Percentiles rank a stretch among this genome's conserved stretches.
Evolutionary conservation across 148 eudicot species (phyloP).

Genomic region (Fagopyrum tataricum): DNA sequence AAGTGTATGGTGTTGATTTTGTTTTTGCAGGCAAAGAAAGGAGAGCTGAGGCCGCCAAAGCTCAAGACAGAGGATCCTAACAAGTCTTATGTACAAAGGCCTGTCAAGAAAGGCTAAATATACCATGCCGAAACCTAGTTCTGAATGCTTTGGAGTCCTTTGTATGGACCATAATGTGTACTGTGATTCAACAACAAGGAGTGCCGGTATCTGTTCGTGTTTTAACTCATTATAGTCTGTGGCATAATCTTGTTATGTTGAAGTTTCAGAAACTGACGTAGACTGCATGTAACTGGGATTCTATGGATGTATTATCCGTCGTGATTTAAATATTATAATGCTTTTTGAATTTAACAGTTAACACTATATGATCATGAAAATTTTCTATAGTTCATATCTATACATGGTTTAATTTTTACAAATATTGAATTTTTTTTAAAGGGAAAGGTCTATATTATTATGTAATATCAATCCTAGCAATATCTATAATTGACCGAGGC

Average conservation of each 20-base stretch:
- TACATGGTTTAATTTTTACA: no score
- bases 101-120: conserved; percentile 58
- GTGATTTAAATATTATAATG: background rate
- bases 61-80: conserved; percentile 98
- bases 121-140: background rate
- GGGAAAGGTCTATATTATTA: no score
- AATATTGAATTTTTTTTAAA: no score
- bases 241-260: background rate
- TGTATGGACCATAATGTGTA: conserved; percentile 1
- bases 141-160: background rate
- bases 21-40: conserved; percentile 65
- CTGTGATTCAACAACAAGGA: background rate
- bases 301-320: no score
- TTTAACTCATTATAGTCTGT: background rate
- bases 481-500: no score
- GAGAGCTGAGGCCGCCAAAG: conserved; percentile 94
- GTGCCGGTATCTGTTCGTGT: conserved; percentile 1
- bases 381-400: no score
- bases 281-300: background rate
- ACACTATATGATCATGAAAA: no score
- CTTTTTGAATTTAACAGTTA: background rate
- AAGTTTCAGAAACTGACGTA: background rate
- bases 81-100: conserved; percentile 95
- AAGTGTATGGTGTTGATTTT: background rate
- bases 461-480: no score